A percentile compares a stretch with the other conserved stretches of the same genome.
These are phyloP conservation scores for Colletotrichum sp. DNA, from an alignment of 2,329 filamentous ascomycete species.

Conservation along the genomic window DNA sequence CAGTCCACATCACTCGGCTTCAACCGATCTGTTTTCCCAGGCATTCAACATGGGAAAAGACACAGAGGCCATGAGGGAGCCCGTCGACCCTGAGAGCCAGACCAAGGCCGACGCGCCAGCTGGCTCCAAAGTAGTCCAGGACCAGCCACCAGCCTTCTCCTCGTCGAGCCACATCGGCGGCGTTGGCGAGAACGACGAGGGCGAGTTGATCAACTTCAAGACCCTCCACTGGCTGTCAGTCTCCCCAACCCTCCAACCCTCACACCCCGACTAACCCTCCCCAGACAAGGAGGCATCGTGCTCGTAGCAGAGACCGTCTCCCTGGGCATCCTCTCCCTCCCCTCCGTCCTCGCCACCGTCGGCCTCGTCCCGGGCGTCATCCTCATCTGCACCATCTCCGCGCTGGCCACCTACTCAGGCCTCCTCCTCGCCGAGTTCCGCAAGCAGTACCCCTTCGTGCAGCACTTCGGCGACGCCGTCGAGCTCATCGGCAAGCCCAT, in stretches of 20 bases:
- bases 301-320: constrained; percentile 50
- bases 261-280: not conserved
- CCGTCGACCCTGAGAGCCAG: not conserved
- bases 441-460: constrained; percentile 70
- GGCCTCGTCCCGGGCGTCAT: constrained; percentile 77
- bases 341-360: constrained; percentile 74
- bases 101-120: not conserved
- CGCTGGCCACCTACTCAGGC: constrained; percentile 71
- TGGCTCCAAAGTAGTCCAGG: not conserved
- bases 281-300: constrained; percentile 50
- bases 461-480: constrained; percentile 70
- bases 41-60: constrained; percentile 5
- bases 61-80: not conserved
- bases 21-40: not conserved
- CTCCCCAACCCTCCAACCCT: fast-evolving
- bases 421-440: constrained; percentile 69
- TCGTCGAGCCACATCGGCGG: not conserved
- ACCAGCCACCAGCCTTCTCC: not conserved
- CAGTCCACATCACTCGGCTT: not conserved
- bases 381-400: constrained; percentile 70
- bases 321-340: constrained; percentile 70
- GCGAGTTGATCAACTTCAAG: constrained; percentile 37
- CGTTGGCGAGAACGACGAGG: not conserved
- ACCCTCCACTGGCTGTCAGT: constrained; percentile 42
- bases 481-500: constrained; percentile 54